Conservation (phyloP, 306 rosid genomes). For the Cucumis melo region DNA sequence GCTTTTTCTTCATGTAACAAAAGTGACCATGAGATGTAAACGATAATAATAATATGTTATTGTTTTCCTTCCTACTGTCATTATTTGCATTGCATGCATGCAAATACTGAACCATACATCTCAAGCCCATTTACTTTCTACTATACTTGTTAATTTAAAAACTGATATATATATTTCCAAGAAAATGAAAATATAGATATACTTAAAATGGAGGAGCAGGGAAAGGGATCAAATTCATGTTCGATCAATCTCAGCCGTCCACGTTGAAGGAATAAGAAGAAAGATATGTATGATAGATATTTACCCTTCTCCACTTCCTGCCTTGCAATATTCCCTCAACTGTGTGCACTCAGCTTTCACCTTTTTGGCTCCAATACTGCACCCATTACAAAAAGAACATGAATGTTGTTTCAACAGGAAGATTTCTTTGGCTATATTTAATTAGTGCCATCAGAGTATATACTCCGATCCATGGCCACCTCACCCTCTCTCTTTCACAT, state of each 20-base stretch:
- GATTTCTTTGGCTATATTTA: conserved; percentile 17
- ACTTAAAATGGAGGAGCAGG: background rate
- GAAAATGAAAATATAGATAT: background rate
- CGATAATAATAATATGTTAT: background rate
- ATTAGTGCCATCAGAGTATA: conserved; percentile 24
- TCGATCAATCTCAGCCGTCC: conserved; percentile 8
- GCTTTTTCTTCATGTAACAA: background rate
- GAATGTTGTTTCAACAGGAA: conserved; percentile 9
- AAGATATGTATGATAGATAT: background rate
- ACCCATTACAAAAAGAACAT: conserved; percentile 15
- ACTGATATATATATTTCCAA: background rate
- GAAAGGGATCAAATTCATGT: background rate
- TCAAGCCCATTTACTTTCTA: background rate
- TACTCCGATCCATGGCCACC: conserved; percentile 1
- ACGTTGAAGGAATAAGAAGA: background rate
- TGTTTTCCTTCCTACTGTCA: background rate
- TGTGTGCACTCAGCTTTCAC: conserved; percentile 78
- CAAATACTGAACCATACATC: background rate
- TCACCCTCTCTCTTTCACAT: background rate
- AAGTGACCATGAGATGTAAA: background rate
- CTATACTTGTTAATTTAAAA: background rate
- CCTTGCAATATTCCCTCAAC: conserved; percentile 62
- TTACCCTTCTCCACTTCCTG: conserved; percentile 78
- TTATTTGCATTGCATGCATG: background rate
- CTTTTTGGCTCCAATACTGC: conserved; percentile 91